A percentile compares a stretch with the other conserved stretches of the same genome.
These are phyloP conservation scores for Phytopythium cucurbitacearum DNA, from an alignment of 352 stramenopile genomes.

Conservation along the genomic window DNA sequence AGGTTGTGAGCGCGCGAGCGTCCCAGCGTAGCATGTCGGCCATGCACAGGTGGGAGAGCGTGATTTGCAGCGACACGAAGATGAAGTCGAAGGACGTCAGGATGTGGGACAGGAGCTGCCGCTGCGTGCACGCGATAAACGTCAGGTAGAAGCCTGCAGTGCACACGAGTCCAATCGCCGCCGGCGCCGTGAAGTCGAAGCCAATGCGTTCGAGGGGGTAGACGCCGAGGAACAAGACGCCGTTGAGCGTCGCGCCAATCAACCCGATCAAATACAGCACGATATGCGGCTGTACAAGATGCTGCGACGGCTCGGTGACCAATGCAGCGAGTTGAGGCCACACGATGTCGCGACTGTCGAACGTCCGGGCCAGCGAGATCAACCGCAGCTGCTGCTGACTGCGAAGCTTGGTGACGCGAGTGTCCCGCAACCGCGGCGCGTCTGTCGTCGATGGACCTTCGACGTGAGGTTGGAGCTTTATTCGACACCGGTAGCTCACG, in stretches of 20 bases:
- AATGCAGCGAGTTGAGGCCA: slow-evolving; percentile 1
- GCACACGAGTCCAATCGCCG: not conserved
- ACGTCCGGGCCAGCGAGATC: not conserved
- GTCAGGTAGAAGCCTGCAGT: not conserved
- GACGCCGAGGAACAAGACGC: slow-evolving; percentile 2
- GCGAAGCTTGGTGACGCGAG: not conserved
- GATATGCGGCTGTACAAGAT: not conserved
- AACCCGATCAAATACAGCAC: not conserved
- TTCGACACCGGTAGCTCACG: slow-evolving; percentile 16
- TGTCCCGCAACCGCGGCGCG: not conserved
- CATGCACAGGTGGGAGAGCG: slow-evolving; percentile 5
- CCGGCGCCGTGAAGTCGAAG: slow-evolving; percentile 4
- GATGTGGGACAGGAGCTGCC: slow-evolving; percentile 4
- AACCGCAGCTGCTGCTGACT: slow-evolving; percentile 2
- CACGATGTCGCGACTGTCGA: slow-evolving; percentile 2
- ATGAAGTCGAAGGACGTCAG: slow-evolving; percentile 8
- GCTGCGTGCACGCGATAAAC: slow-evolving; percentile 8
- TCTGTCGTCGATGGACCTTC: not conserved
- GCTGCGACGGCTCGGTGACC: not conserved
- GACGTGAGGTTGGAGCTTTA: slow-evolving; percentile 1
- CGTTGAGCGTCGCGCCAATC: not conserved
- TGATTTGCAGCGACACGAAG: slow-evolving; percentile 8
- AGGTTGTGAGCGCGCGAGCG: not conserved
- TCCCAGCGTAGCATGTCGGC: slow-evolving; percentile 8
- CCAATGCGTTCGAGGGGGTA: not conserved